Evolutionary conservation across 2,329 filamentous ascomycete genomes (phyloP), one percentile per base, ranked within the genome.

Genomic region (Coniosporium tulheliwenetii): DNA sequence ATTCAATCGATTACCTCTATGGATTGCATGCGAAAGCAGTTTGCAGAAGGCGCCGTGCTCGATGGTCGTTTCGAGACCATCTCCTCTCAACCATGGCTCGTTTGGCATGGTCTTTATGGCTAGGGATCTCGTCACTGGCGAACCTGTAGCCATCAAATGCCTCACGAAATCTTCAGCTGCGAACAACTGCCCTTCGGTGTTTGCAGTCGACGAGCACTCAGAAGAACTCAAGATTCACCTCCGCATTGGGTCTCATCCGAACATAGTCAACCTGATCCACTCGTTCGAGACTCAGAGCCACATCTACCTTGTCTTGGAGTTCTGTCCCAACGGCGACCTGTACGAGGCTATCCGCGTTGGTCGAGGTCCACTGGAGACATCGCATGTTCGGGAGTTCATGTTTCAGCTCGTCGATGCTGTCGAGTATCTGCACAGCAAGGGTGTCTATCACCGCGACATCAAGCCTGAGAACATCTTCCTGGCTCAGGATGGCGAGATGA

Each of bases 401-500:
- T 69, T 95, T 44, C 79, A 98, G 64, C 76, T 98, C 30, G 75
- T 98, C 40, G 80, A 84, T 57, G 85, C 89, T 39, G 82, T 98
- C 39, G 79, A 84, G 46, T 87, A 85, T 62, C 85, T 94, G 64
- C 91, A 98, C 61, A 73, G 75, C 47, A 87, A 87, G 60, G 87
- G 85, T 48, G 76, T 96, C 56, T 95, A 86, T 60, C 91, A 98
- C 58, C 84, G 91, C 45, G 91, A 98, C 62, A 95, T 98, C 75
- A 98, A 98, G 68, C 91, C 91, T 0, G 91, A 98, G 71, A 98
- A 98, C 69, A 94, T 98, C 61, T 96, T 98, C 61, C 71, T 98
- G 47, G 83, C 79, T 44, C 75, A 87, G 45, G 75, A 81, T 50
- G 89, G 89, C 41, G 73, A 80, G 33, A 83, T 96, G 82, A 98